phyloP scores from a whole-genome alignment of 1,139 yeast species.

The Candida albicans region DNA sequence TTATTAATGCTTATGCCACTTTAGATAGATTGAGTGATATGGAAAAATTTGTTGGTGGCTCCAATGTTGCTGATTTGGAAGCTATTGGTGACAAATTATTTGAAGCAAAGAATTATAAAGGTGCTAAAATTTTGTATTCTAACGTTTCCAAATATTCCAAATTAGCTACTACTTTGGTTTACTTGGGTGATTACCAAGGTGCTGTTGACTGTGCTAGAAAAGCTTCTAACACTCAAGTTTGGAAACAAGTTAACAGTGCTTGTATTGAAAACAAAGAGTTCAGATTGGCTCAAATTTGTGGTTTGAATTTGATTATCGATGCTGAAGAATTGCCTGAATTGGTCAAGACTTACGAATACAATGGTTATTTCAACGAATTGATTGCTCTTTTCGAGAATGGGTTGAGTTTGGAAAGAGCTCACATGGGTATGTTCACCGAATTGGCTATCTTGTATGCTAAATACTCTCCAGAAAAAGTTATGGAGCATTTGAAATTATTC shows the following conservation, averaged over 20 bases:
- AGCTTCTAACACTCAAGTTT: constrained; percentile 89
- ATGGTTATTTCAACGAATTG: constrained; percentile 90
- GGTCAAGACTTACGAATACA: constrained; percentile 81
- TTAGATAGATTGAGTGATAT: constrained; percentile 76
- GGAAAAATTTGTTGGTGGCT: constrained; percentile 77
- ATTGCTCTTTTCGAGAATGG: constrained; percentile 94
- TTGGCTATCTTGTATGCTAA: constrained; percentile 88
- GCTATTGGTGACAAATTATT: constrained; percentile 89
- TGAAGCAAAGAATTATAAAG: constrained; percentile 80
- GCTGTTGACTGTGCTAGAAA: constrained; percentile 99
- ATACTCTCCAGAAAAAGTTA: constrained; percentile 85
- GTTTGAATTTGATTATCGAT: constrained; percentile 92
- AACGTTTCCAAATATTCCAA: constrained; percentile 92
- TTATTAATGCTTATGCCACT: constrained; percentile 83
- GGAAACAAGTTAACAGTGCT: constrained; percentile 98
- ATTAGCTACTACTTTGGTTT: constrained; percentile 92
- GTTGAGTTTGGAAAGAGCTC: constrained; percentile 95
- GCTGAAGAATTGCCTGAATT: constrained; percentile 96
- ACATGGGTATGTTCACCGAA: constrained; percentile 99
- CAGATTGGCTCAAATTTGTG: constrained; percentile 97
- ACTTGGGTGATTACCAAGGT: constrained; percentile 86
- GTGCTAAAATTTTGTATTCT: constrained; percentile 85
- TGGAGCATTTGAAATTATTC: constrained; percentile 95
- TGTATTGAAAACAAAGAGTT: constrained; percentile 95
- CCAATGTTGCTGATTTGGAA: constrained; percentile 93